These are phyloP conservation scores for Pythium plurisporium DNA, from an alignment of 352 stramenopile genomes.

Conservation along the genomic window DNA sequence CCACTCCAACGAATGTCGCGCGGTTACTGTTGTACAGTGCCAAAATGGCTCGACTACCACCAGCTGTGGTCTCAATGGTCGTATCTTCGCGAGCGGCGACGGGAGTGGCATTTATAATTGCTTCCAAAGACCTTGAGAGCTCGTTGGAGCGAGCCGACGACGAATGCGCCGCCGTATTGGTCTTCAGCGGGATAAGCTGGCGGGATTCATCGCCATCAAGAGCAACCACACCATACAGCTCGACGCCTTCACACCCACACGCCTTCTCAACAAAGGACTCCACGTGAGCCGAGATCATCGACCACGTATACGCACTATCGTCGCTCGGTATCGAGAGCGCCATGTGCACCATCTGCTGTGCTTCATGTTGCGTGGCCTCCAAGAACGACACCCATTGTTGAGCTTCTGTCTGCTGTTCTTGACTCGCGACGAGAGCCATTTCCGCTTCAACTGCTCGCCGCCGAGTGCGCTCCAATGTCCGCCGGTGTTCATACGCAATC, in stretches of 20 bases:
- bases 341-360: background rate
- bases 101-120: too few species aligned
- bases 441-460: conserved; percentile 1
- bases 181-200: background rate
- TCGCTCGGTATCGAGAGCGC: background rate
- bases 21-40: too few species aligned
- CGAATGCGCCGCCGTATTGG: background rate
- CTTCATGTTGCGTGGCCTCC: background rate
- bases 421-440: background rate
- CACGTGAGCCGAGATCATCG: background rate
- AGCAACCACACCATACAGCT: background rate
- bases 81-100: background rate
- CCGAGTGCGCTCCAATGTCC: background rate
- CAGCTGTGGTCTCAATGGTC: background rate
- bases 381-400: conserved; percentile 18
- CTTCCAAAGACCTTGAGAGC: too few species aligned
- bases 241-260: conserved; percentile 7
- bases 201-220: background rate
- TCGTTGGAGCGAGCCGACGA: background rate
- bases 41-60: background rate
- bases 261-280: background rate
- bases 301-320: background rate
- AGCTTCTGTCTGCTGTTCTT: background rate
- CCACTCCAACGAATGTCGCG: too few species aligned
- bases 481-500: background rate